Conservation (phyloP, 2,329 filamentous ascomycete species). For the Elsinoe ampelina region DNA sequence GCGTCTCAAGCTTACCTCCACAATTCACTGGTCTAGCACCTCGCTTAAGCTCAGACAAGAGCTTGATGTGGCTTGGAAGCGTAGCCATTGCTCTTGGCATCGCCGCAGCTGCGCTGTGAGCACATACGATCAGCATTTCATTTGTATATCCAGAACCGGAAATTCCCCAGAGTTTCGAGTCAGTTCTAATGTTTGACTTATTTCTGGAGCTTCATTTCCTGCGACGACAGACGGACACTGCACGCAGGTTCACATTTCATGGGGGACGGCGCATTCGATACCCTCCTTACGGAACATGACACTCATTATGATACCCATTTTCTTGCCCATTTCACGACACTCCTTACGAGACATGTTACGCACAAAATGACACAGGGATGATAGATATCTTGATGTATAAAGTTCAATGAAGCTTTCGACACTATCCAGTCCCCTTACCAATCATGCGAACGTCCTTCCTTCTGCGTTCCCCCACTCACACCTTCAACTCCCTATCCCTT, state of each 20-base stretch:
- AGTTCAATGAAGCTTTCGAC: not conserved
- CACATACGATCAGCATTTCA: conserved; percentile 33
- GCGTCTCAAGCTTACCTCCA: not conserved
- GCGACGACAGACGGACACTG: not conserved
- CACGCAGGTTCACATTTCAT: not conserved
- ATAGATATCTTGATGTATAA: conserved; percentile 1
- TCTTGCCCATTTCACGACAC: not conserved
- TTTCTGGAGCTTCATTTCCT: not conserved
- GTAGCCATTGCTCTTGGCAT: not conserved
- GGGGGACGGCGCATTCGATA: not conserved
- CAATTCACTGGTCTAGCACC: not conserved
- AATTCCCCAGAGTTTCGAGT: not conserved
- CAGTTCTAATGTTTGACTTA: not conserved
- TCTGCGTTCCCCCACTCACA: not conserved
- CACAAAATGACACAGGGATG: not conserved
- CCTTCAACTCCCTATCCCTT: not conserved
- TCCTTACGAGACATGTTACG: conserved; percentile 3
- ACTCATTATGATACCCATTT: conserved; percentile 1
- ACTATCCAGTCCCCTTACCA: too few species aligned
- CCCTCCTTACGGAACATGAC: not conserved
- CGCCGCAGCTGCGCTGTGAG: conserved; percentile 1
- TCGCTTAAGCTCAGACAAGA: not conserved
- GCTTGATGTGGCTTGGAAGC: not conserved
- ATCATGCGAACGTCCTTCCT: not conserved
- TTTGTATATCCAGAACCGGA: conserved; percentile 42